Evolutionary conservation across 108 stramenopile species (phyloP).

Genomic region (Nannochloropsis gaditana): DNA sequence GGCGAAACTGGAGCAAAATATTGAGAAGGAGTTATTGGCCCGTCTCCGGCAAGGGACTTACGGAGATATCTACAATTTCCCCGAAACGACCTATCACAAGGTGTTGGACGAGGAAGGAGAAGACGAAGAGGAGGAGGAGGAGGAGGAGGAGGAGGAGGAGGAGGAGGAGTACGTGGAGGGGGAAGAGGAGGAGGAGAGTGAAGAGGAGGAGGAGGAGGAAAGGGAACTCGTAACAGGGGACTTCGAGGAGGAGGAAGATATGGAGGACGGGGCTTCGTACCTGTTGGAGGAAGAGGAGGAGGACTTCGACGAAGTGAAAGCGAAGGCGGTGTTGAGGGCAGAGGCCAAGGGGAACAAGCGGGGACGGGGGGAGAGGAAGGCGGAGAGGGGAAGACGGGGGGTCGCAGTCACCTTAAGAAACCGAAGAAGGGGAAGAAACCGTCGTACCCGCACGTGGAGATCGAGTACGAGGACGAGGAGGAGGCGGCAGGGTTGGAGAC

Average conservation of each 20-base stretch:
- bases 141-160: slow-evolving; percentile 51
- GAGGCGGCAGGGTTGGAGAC: slow-evolving; percentile 32
- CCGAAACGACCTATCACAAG: slow-evolving; percentile 64
- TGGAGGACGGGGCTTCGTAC: slow-evolving; percentile 53
- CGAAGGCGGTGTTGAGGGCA: slow-evolving; percentile 35
- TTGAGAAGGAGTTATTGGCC: slow-evolving; percentile 91
- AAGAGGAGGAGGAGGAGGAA: slow-evolving; percentile 41
- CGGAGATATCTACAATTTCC: slow-evolving; percentile 96
- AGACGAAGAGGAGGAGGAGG: slow-evolving; percentile 26
- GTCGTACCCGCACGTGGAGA: slow-evolving; percentile 49
- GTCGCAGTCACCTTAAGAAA: not conserved
- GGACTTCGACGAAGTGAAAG: slow-evolving; percentile 39
- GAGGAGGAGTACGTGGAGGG: slow-evolving; percentile 53
- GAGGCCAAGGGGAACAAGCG: not conserved
- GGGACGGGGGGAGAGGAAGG: slow-evolving; percentile 22
- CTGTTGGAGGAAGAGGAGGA: slow-evolving; percentile 44
- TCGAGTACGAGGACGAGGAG: slow-evolving; percentile 54
- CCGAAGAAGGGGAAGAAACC: slow-evolving; percentile 23
- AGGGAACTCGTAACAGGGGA: slow-evolving; percentile 53
- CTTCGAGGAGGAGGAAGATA: slow-evolving; percentile 59
- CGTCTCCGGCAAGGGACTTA: slow-evolving; percentile 86
- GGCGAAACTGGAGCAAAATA: slow-evolving; percentile 76
- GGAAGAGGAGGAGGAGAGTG: slow-evolving; percentile 46
- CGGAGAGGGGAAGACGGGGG: not conserved
- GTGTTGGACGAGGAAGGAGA: slow-evolving; percentile 43